phyloP scores from a whole-genome alignment of 257 asterid genomes.

The Fraxinus pennsylvanica region DNA sequence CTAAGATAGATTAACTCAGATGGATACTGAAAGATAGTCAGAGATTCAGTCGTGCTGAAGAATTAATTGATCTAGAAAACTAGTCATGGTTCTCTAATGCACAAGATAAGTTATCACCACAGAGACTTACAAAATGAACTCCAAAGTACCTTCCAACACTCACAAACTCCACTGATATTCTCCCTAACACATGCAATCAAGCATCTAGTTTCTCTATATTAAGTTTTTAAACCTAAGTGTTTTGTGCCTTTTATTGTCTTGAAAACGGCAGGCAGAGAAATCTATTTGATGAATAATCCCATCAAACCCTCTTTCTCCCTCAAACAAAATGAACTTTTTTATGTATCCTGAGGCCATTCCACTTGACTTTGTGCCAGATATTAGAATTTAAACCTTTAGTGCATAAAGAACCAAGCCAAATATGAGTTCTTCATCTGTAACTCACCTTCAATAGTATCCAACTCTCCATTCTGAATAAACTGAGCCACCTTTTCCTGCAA shows the following conservation, averaged over 20 bases:
- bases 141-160: neutral
- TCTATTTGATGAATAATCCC: neutral
- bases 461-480: constrained; percentile 68
- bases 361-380: neutral
- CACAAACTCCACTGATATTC: neutral
- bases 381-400: neutral
- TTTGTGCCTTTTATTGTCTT: neutral
- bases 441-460: constrained; percentile 66
- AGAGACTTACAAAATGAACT: neutral
- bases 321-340: neutral
- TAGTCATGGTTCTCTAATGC: neutral
- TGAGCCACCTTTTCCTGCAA: constrained; percentile 56
- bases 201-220: neutral
- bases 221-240: no score
- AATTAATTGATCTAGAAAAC: neutral
- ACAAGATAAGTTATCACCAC: neutral
- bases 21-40: no score
- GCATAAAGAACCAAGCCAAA: neutral
- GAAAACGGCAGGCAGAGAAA: neutral
- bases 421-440: constrained; percentile 5
- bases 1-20: no score
- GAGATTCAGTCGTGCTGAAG: neutral
- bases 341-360: no score
- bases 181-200: neutral
- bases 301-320: no score